A percentile compares a stretch with the other conserved stretches of the same genome.
These are phyloP conservation scores for Craterostigma plantagineum DNA, from an alignment of 257 asterid genomes.

Conservation along the genomic window DNA sequence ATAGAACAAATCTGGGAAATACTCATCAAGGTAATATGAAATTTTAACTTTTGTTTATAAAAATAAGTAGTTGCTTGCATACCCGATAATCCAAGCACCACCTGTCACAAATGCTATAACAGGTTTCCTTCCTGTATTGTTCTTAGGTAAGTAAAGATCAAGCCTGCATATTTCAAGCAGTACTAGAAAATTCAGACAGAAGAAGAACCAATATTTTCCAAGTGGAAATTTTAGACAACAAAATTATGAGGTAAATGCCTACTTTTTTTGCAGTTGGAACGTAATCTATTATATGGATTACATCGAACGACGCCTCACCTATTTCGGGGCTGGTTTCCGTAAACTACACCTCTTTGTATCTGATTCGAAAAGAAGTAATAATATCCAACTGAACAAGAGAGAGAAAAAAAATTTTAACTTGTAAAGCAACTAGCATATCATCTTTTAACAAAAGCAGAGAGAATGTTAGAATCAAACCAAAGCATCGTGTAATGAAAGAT, in stretches of 20 bases:
- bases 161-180: slow-evolving; percentile 31
- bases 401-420: slow-evolving; percentile 1
- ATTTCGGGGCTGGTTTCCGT: slow-evolving; percentile 89
- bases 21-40: too few species aligned
- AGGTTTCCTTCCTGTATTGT: slow-evolving; percentile 60
- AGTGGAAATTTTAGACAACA: slow-evolving; percentile 1
- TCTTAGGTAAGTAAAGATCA: slow-evolving; percentile 71
- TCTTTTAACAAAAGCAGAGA: not conserved
- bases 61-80: slow-evolving; percentile 1
- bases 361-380: slow-evolving; percentile 60
- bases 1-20: not conserved
- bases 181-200: not conserved
- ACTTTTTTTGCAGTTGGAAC: not conserved
- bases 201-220: not conserved
- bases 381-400: slow-evolving; percentile 68
- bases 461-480: not conserved
- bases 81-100: slow-evolving; percentile 99
- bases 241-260: not conserved
- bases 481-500: too few species aligned
- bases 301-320: slow-evolving; percentile 26
- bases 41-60: not conserved
- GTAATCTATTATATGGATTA: not conserved
- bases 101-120: slow-evolving; percentile 96
- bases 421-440: not conserved
- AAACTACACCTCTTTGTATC: slow-evolving; percentile 65